Base-by-base conservation (phyloP, 495 filamentous ascomycete genomes). In the Trichoderma asperelloides region DNA sequence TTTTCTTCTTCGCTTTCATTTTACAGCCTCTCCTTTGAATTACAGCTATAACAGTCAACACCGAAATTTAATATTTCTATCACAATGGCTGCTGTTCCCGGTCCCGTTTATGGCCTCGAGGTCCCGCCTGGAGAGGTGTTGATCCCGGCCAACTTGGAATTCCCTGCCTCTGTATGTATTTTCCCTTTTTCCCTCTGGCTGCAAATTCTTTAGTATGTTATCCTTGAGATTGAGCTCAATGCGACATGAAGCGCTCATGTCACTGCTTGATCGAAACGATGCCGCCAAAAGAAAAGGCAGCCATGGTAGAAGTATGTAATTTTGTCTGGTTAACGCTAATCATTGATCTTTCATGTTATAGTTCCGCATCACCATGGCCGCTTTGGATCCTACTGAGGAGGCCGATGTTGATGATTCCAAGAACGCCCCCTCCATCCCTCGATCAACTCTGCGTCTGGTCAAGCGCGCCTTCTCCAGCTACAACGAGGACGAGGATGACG, bases 331-430 rank as follows among this genome's bases (percentile, higher is more conserved):
- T 23, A 33, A 39, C 15, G 30, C 62, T 73, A 67, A 76, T 40
- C 68, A 65, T 47, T 67, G 12, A 21, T 21, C 21, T 51, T 23
- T 21, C 47, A 62, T 33, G n/a, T 30, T 40, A 16, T 71, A 97
- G 93, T 92, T 96, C 80, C 93, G 91, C 72, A 89, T 99, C 70
- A 97, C 92, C 73, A 99, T 99, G 95, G 95, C 96, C 72, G 95
- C 95, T 71, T 88, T 99, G 72, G 93, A 99, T 76, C 95, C 95
- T 41, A 90, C 86, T 72, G 89, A 90, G 69, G 82, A 80, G 62
- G 87, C 90, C 47, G 86, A 90, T 68, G 84, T 83, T 65, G 85
- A 88, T 66, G 83, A 86, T 43, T 84, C 84, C 43, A 80, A 81
- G 68, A 87, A 87, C 66, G 80, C 87, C 60, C 84, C 82, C 76